These are phyloP conservation scores for Volvox carteri DNA, from an alignment of 163 green algal genomes.

Conservation along the genomic window DNA sequence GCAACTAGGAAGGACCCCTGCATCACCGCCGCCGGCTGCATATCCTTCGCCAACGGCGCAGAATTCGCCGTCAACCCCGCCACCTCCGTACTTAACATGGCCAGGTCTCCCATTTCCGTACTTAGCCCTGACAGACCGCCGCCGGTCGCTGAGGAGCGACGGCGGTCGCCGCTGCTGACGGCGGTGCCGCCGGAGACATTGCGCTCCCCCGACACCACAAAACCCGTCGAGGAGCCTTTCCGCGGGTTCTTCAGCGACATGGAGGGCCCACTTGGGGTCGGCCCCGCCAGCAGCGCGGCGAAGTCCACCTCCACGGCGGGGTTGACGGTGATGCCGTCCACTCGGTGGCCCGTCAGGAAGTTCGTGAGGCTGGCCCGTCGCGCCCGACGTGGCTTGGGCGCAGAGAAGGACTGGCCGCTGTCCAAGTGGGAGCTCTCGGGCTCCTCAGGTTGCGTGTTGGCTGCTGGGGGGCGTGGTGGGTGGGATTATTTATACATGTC, in stretches of 20 bases:
- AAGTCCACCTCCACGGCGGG: background rate
- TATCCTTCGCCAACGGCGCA: background rate
- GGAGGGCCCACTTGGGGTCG: background rate
- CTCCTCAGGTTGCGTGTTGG: background rate
- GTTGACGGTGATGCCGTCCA: background rate
- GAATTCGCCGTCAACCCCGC: background rate
- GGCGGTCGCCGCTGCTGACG: background rate
- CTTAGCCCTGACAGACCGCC: background rate
- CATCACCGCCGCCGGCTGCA: background rate
- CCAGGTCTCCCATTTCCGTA: background rate
- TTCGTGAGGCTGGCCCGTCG: background rate
- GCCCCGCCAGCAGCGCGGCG: background rate
- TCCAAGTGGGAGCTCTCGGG: background rate
- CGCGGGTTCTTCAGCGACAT: background rate
- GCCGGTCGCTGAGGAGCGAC: background rate
- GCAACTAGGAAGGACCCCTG: background rate
- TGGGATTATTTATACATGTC: too few species aligned
- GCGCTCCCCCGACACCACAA: background rate
- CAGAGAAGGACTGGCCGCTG: background rate
- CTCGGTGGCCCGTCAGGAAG: conserved; percentile 6
- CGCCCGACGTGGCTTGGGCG: background rate
- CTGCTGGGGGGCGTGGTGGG: background rate
- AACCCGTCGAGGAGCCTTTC: background rate
- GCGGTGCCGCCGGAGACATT: background rate
- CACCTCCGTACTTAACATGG: background rate